Percentiles rank a stretch among this genome's conserved stretches.
These are phyloP conservation scores for Sextonia rubra DNA, from an alignment of 164 flowering plant species.

Conservation along the genomic window DNA sequence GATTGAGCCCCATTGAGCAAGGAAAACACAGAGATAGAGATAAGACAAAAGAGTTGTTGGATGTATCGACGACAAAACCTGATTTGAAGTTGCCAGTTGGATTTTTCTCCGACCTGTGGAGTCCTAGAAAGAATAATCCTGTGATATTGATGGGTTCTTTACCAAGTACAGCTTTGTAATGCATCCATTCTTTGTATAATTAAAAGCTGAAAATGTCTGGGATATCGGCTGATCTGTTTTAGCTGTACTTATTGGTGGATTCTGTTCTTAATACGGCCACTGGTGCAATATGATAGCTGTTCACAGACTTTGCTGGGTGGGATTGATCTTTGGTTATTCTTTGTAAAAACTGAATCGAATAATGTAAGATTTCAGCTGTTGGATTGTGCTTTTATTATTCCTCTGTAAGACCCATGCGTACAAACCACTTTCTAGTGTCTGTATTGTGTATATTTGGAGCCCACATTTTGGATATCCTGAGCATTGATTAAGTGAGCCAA, in stretches of 20 bases:
- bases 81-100: constrained; percentile 32
- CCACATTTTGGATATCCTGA: not conserved
- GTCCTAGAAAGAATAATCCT: constrained; percentile 31
- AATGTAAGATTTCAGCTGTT: not conserved
- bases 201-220: not conserved
- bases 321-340: not conserved
- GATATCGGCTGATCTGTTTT: not conserved
- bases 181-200: not conserved
- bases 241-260: not conserved
- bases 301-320: not conserved
- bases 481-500: not conserved
- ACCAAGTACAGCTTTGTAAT: constrained; percentile 46
- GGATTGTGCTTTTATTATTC: not conserved
- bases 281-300: not conserved
- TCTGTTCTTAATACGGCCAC: not conserved
- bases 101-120: constrained; percentile 49
- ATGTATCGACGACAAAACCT: constrained; percentile 16
- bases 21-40: not conserved
- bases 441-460: not conserved
- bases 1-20: constrained; percentile 6
- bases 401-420: not conserved
- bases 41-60: constrained; percentile 20
- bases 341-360: not conserved
- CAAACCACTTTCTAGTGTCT: not conserved
- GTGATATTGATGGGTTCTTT: constrained; percentile 82